Conservation (phyloP, 1,284 basidiomycete genomes). For the Fomitiporia mediterranea region DNA sequence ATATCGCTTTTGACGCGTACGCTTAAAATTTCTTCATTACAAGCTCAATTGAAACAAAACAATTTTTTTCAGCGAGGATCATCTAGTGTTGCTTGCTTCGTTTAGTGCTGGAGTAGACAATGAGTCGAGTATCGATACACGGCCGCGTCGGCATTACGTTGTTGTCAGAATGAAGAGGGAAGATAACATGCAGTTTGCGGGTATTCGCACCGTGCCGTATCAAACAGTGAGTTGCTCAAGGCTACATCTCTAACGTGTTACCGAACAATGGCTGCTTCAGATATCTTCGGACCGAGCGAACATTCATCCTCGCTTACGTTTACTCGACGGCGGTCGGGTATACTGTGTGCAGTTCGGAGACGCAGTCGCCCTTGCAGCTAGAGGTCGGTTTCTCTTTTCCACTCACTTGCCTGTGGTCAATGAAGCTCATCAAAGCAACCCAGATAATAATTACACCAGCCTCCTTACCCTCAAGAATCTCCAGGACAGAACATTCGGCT, state of each 20-base stretch:
- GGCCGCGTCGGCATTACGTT: constrained; percentile 58
- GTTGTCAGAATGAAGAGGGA: constrained; percentile 45
- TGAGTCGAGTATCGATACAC: constrained; percentile 35
- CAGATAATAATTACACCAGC: constrained; percentile 67
- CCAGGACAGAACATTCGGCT: constrained; percentile 63
- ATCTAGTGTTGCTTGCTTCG: constrained; percentile 58
- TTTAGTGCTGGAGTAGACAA: constrained; percentile 54
- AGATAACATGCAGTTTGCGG: constrained; percentile 42
- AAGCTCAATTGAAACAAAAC: not conserved
- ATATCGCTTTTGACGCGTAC: constrained; percentile 18
- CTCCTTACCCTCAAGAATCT: constrained; percentile 66
- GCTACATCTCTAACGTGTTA: not conserved
- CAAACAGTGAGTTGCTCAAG: constrained; percentile 51
- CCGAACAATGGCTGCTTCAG: constrained; percentile 33
- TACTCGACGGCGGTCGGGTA: constrained; percentile 51
- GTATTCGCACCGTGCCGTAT: constrained; percentile 60
- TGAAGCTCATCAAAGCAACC: not conserved
- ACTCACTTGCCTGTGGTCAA: not conserved
- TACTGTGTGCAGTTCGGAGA: constrained; percentile 70
- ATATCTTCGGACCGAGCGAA: constrained; percentile 60
- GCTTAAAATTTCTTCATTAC: not conserved
- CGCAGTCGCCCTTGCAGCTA: constrained; percentile 65
- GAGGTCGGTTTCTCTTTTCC: constrained; percentile 39
- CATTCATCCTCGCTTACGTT: constrained; percentile 61
- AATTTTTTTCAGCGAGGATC: constrained; percentile 7